Conservation (phyloP, 176 grass and related monocot species). For the Lolium rigidum region DNA sequence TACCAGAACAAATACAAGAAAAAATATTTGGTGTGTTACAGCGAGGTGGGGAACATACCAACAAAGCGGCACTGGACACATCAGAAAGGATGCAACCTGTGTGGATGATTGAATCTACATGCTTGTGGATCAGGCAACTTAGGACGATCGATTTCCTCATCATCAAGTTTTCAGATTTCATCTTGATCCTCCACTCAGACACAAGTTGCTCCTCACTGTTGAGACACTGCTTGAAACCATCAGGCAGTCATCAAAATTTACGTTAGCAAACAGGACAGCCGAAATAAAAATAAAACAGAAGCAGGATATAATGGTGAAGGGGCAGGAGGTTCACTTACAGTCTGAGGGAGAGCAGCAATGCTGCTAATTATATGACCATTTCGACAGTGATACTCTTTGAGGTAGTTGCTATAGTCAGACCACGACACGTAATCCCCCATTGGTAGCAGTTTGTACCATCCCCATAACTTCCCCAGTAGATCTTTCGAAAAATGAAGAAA, state of each 20-base stretch:
- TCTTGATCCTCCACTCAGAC: background rate
- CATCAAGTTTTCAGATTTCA: background rate
- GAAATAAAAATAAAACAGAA: background rate
- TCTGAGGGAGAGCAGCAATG: background rate
- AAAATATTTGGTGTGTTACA: background rate
- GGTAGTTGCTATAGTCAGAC: too few species aligned
- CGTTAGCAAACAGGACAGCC: too few species aligned
- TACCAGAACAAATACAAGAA: background rate
- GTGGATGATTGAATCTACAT: background rate
- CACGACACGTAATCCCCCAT: too few species aligned
- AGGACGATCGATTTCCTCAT: background rate
- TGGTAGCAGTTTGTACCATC: too few species aligned
- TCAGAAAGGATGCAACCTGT: background rate
- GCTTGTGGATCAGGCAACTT: background rate
- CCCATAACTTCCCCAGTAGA: too few species aligned
- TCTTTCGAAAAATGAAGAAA: too few species aligned
- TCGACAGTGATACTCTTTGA: background rate
- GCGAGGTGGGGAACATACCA: background rate
- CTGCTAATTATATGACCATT: background rate
- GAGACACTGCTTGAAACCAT: slow-evolving; percentile 6
- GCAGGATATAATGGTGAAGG: background rate
- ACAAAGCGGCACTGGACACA: background rate
- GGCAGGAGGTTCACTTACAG: background rate
- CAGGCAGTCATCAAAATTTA: too few species aligned
- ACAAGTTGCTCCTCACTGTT: slow-evolving; percentile 1